These are phyloP conservation scores for Volvox carteri DNA, from an alignment of 163 green algal species.

Conservation along the genomic window DNA sequence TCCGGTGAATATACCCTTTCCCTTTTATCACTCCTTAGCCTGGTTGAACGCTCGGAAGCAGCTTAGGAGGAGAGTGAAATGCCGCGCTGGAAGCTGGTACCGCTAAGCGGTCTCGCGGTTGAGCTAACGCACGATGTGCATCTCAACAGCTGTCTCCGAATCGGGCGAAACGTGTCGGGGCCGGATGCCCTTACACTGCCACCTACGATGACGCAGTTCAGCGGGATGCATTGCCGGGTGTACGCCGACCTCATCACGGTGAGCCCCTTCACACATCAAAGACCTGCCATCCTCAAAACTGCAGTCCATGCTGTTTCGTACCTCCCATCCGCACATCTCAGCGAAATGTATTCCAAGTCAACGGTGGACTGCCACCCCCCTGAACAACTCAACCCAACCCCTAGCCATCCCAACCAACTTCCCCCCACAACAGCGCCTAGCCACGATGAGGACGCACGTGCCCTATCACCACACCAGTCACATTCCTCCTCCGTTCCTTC, in stretches of 20 bases:
- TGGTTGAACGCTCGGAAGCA: too few relatives aligned
- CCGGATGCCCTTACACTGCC: conserved; percentile 15
- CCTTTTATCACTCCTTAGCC: too few relatives aligned
- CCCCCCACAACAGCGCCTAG: background rate
- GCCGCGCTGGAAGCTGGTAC: conserved; percentile 34
- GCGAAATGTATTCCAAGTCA: too few relatives aligned
- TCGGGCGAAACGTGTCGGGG: conserved; percentile 22
- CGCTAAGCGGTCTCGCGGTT: background rate
- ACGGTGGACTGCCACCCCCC: too few relatives aligned
- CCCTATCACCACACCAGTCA: too few relatives aligned
- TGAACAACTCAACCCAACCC: background rate
- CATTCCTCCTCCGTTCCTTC: too few relatives aligned
- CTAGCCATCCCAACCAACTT: background rate
- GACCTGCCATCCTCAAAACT: too few relatives aligned
- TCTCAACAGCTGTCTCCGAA: background rate
- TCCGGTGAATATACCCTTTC: too few relatives aligned
- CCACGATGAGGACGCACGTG: too few relatives aligned
- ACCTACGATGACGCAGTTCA: conserved; percentile 20
- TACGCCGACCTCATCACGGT: conserved; percentile 32
- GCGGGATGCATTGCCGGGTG: conserved; percentile 29
- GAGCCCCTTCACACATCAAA: background rate
- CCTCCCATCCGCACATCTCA: too few relatives aligned
- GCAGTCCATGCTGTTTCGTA: too few relatives aligned
- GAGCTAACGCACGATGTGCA: background rate
- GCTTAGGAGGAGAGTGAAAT: too few relatives aligned